These are phyloP conservation scores for Candida saitoana DNA, from an alignment of 805 yeast species.

Conservation along the genomic window DNA sequence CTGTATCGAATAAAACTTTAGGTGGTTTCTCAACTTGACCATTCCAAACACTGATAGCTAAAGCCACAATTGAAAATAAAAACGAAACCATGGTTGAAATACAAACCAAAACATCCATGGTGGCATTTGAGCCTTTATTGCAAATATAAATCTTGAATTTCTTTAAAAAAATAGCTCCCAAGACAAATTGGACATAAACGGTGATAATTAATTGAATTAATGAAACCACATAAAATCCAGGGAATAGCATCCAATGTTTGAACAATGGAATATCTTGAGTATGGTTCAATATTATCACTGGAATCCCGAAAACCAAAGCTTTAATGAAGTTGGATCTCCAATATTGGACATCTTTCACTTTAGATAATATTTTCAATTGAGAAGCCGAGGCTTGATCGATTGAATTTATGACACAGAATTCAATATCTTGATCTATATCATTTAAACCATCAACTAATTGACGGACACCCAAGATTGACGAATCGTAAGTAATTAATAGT, in stretches of 20 bases:
- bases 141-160: constrained; percentile 62
- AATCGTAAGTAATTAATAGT: constrained; percentile 45
- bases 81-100: constrained; percentile 80
- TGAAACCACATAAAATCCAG: constrained; percentile 65
- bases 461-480: constrained; percentile 57
- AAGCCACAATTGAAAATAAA: constrained; percentile 63
- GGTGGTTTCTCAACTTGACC: constrained; percentile 49
- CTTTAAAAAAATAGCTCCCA: constrained; percentile 66
- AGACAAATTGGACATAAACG: constrained; percentile 54
- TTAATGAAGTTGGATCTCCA: constrained; percentile 61
- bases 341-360: constrained; percentile 63
- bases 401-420: constrained; percentile 44
- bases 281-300: constrained; percentile 53
- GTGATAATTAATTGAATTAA: constrained; percentile 56
- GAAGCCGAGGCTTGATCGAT: constrained; percentile 53
- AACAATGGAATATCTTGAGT: constrained; percentile 36
- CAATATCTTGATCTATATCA: constrained; percentile 50
- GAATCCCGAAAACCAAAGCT: constrained; percentile 55
- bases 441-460: constrained; percentile 45
- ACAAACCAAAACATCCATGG: constrained; percentile 90
- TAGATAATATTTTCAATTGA: constrained; percentile 66
- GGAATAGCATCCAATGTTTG: constrained; percentile 34
- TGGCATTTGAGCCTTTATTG: constrained; percentile 57
- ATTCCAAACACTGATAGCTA: constrained; percentile 44
- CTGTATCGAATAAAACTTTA: constrained; percentile 76